These are phyloP conservation scores for Candida tropicalis DNA, from an alignment of 1,139 yeast species.

Conservation along the genomic window DNA sequence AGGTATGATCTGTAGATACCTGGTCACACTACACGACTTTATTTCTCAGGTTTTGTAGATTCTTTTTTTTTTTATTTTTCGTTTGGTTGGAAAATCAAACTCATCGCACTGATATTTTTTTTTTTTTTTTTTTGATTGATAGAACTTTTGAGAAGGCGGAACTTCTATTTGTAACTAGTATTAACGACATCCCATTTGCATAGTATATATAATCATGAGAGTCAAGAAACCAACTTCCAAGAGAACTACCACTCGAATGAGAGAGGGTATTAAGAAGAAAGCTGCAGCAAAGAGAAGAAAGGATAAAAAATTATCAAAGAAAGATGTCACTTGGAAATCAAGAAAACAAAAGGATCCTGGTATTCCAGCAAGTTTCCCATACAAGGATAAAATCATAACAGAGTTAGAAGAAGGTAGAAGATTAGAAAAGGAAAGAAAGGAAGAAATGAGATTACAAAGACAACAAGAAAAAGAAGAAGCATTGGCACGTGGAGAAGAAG, in stretches of 20 bases:
- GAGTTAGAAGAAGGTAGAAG: conserved; percentile 79
- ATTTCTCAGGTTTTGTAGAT: no score
- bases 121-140: background rate
- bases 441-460: conserved; percentile 46
- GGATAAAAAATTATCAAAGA: conserved; percentile 78
- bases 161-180: background rate
- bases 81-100: background rate
- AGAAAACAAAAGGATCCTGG: conserved; percentile 85
- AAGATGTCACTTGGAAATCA: conserved; percentile 92
- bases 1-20: no score
- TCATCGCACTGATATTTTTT: conserved; percentile 1
- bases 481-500: conserved; percentile 43
- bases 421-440: conserved; percentile 62
- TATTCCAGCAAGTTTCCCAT: conserved; percentile 93
- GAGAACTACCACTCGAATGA: conserved; percentile 87
- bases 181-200: background rate
- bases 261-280: conserved; percentile 95
- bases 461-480: conserved; percentile 53
- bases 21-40: background rate
- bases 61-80: background rate
- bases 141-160: no score
- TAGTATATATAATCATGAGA: conserved; percentile 32
- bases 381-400: conserved; percentile 77
- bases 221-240: conserved; percentile 76
- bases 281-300: conserved; percentile 91